Evolutionary conservation across 2,329 filamentous ascomycete genomes (phyloP).

Genomic region (Tolypocladium amazonense): DNA sequence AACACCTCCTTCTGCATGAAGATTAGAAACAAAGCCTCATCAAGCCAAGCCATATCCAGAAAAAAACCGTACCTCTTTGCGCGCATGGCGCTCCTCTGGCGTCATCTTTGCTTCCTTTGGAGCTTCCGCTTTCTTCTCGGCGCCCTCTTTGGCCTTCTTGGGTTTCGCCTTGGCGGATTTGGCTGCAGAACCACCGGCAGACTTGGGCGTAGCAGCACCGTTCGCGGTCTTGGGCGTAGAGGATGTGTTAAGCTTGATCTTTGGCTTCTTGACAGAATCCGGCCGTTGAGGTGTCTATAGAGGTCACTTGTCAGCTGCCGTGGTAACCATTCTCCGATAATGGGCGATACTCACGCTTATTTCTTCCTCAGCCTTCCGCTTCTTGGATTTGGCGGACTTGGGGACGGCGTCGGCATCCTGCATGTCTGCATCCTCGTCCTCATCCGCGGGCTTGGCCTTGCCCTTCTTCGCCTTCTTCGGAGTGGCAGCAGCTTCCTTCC

Average conservation of each 20-base stretch:
- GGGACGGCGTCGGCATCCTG: constrained; percentile 46
- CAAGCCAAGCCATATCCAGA: neutral
- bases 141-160: constrained; percentile 44
- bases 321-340: too few species aligned
- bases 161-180: constrained; percentile 45
- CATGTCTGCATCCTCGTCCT: constrained; percentile 51
- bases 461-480: constrained; percentile 32
- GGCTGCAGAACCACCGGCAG: constrained; percentile 40
- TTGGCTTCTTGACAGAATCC: constrained; percentile 57
- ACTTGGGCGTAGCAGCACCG: constrained; percentile 45
- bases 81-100: constrained; percentile 44
- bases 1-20: constrained; percentile 60
- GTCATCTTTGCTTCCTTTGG: constrained; percentile 48
- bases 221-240: constrained; percentile 61
- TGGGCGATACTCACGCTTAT: constrained; percentile 31
- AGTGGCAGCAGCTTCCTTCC: constrained; percentile 26
- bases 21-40: constrained; percentile 18
- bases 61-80: constrained; percentile 45
- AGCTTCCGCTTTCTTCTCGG: constrained; percentile 44
- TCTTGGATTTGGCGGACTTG: constrained; percentile 56
- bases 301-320: constrained; percentile 6
- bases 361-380: constrained; percentile 83
- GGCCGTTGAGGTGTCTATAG: constrained; percentile 43
- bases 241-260: constrained; percentile 54
- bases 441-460: constrained; percentile 41